phyloP scores from a whole-genome alignment of 768 basidiomycete species.

The Trametes gibbosa region DNA sequence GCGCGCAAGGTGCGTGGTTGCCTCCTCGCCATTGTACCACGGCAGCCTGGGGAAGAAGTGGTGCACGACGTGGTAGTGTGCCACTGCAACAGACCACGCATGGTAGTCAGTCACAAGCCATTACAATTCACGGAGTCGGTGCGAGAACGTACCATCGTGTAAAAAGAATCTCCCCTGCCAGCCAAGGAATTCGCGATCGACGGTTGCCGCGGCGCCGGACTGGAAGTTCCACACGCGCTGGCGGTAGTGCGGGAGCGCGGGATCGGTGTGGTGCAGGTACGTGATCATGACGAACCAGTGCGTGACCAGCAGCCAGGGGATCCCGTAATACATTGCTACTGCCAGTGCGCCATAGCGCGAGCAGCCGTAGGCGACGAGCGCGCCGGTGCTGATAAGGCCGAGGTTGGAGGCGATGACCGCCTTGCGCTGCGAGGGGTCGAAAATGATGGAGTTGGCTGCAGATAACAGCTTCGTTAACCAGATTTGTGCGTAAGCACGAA shows the following conservation, averaged over 20 bases:
- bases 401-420: conserved; percentile 83
- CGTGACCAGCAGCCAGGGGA: conserved; percentile 83
- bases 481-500: conserved; percentile 44
- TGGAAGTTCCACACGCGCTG: conserved; percentile 87
- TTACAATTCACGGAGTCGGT: too few relatives aligned
- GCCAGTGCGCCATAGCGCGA: conserved; percentile 51
- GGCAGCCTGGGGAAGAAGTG: too few relatives aligned
- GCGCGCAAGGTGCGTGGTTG: too few relatives aligned
- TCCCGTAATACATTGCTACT: too few relatives aligned
- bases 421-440: conserved; percentile 70
- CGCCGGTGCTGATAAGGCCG: conserved; percentile 76
- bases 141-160: too few relatives aligned
- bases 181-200: conserved; percentile 29
- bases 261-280: conserved; percentile 98
- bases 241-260: conserved; percentile 91
- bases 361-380: conserved; percentile 55
- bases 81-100: too few relatives aligned
- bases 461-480: background rate
- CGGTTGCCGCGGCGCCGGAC: conserved; percentile 88
- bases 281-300: conserved; percentile 97
- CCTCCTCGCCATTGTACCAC: too few relatives aligned
- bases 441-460: conserved; percentile 70
- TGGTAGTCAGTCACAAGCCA: too few relatives aligned
- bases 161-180: too few relatives aligned
- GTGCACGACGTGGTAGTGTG: too few relatives aligned